Conservation (phyloP, 352 stramenopile species). For the Globisporangium nunn region DNA sequence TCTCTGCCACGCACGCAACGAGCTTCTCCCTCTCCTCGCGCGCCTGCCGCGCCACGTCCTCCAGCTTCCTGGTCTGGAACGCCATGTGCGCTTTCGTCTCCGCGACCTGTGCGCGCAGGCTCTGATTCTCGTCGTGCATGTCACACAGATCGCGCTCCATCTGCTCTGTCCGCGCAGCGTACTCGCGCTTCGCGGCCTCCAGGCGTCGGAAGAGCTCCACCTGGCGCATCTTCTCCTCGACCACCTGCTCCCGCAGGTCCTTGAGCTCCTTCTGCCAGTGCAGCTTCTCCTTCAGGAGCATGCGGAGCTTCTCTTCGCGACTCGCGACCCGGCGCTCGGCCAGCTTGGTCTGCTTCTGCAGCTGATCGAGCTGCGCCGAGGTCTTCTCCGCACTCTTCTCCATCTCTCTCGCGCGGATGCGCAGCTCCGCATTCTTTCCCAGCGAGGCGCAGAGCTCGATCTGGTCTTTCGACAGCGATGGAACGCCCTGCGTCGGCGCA, state of each 20-base stretch:
- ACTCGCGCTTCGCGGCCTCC: conserved; percentile 41
- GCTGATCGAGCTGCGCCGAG: conserved; percentile 36
- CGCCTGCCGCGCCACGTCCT: conserved; percentile 36
- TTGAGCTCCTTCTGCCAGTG: conserved; percentile 62
- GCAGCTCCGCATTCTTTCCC: conserved; percentile 59
- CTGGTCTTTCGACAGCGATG: conserved; percentile 29
- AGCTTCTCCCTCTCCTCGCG: conserved; percentile 57
- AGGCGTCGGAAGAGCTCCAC: conserved; percentile 54
- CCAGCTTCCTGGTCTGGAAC: conserved; percentile 38
- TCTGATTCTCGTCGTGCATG: conserved; percentile 37
- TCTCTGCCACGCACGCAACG: conserved; percentile 41
- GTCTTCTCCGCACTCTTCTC: conserved; percentile 39
- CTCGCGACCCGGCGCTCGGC: conserved; percentile 44
- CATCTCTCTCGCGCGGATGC: conserved; percentile 46
- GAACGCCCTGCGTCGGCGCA: conserved; percentile 6
- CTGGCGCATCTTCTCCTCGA: conserved; percentile 70
- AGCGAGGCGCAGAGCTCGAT: conserved; percentile 49
- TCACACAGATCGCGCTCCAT: conserved; percentile 23
- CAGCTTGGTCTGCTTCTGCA: conserved; percentile 55
- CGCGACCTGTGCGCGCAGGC: conserved; percentile 22
- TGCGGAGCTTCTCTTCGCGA: conserved; percentile 55
- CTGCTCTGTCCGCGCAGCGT: conserved; percentile 25
- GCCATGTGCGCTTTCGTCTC: conserved; percentile 38
- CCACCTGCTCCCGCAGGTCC: conserved; percentile 41
- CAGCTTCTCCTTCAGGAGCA: conserved; percentile 62